These are phyloP conservation scores for Encephalitozoon hellem DNA, from an alignment of 371 early-diverging fungal species.

Conservation along the genomic window DNA sequence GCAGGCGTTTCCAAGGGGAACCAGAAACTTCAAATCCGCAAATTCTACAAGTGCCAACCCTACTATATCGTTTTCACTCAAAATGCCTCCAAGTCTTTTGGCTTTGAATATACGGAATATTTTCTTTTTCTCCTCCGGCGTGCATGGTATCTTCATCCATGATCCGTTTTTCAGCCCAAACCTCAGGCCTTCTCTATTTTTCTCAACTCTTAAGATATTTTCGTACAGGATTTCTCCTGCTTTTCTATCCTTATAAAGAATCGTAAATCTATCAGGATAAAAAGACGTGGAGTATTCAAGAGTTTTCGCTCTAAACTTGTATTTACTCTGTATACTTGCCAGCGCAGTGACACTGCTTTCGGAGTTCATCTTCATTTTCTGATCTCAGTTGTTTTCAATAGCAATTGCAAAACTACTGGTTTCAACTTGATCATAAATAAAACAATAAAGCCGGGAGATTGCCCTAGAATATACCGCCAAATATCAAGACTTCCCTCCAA, in stretches of 20 bases:
- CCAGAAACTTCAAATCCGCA: constrained; percentile 14
- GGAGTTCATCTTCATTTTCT: not conserved
- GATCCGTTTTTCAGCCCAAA: not conserved
- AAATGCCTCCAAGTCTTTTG: not conserved
- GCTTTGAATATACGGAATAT: constrained; percentile 28
- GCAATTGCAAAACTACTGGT: not conserved
- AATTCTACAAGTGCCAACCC: constrained; percentile 26
- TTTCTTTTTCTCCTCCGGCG: constrained; percentile 7
- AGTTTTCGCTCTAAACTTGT: not conserved
- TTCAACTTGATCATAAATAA: not conserved
- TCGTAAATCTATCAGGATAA: not conserved
- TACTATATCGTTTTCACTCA: constrained; percentile 14
- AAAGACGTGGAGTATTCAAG: constrained; percentile 10
- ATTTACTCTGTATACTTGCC: not conserved
- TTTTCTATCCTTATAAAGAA: not conserved
- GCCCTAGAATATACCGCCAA: not conserved
- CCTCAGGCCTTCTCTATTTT: constrained; percentile 22
- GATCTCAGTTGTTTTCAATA: not conserved
- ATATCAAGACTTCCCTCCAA: not conserved
- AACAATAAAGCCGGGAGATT: not conserved
- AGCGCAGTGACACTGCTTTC: not conserved
- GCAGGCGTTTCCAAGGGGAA: constrained; percentile 1
- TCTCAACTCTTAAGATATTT: constrained; percentile 17
- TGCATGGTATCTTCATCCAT: constrained; percentile 27
- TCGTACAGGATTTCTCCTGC: constrained; percentile 4